Evolutionary conservation across 1,284 basidiomycete genomes (phyloP).

Genomic region (Melampsora americana): DNA sequence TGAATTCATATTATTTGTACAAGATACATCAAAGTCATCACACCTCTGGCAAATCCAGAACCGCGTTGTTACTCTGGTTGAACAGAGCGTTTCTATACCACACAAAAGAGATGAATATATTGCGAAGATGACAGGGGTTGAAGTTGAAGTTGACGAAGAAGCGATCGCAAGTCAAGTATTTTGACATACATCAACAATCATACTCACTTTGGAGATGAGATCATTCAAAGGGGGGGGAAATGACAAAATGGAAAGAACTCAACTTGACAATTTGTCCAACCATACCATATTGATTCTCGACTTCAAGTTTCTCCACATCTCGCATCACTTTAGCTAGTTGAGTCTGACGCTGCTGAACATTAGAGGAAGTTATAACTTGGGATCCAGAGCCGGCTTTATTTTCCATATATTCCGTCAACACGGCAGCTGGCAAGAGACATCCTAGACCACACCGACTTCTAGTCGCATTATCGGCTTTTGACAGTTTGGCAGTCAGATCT

Average conservation of each 20-base stretch:
- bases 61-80: not conserved
- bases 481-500: slow-evolving; percentile 82
- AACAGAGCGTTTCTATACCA: not conserved
- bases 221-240: not conserved
- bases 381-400: slow-evolving; percentile 40
- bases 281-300: slow-evolving; percentile 33
- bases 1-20: not conserved
- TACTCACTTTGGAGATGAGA: not conserved
- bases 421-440: slow-evolving; percentile 58
- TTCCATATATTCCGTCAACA: slow-evolving; percentile 52
- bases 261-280: slow-evolving; percentile 43
- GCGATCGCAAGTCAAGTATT: not conserved
- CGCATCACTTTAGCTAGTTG: slow-evolving; percentile 37
- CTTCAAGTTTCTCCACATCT: slow-evolving; percentile 39
- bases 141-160: not conserved
- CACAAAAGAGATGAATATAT: not conserved
- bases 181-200: not conserved
- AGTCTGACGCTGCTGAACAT: slow-evolving; percentile 54
- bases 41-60: not conserved
- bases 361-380: slow-evolving; percentile 58
- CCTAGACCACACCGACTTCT: slow-evolving; percentile 45
- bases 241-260: not conserved
- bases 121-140: not conserved
- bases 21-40: not conserved
- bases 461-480: slow-evolving; percentile 50